Percentiles rank a stretch among this genome's conserved stretches.
phyloP scores from a whole-genome alignment of 768 basidiomycete species.

The Guyanaporus albipodus region DNA sequence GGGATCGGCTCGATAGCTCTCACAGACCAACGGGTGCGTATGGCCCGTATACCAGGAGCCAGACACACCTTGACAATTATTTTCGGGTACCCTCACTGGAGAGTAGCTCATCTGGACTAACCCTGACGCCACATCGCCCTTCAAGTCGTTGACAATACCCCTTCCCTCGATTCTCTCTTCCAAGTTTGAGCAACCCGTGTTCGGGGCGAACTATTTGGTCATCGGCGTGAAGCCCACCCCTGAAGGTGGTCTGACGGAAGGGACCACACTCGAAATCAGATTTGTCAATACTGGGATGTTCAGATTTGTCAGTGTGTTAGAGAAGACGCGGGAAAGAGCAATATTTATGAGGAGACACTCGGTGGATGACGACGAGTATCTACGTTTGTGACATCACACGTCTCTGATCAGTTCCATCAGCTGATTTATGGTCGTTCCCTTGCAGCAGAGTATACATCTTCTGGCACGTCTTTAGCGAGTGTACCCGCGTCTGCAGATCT shows the following conservation, averaged over 20 bases:
- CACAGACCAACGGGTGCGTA: conserved; percentile 69
- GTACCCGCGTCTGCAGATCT: conserved; percentile 20
- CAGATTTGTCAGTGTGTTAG: conserved; percentile 65
- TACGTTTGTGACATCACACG: conserved; percentile 25
- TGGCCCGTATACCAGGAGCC: neutral
- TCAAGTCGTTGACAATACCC: conserved; percentile 51
- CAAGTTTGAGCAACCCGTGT: conserved; percentile 71
- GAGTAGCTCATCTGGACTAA: conserved; percentile 61
- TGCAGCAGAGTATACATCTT: conserved; percentile 29
- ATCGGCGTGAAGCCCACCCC: conserved; percentile 65
- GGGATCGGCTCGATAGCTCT: conserved; percentile 56
- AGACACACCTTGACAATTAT: conserved; percentile 3
- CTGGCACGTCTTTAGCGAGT: conserved; percentile 16
- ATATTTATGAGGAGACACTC: conserved; percentile 69
- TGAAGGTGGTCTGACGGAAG: conserved; percentile 62
- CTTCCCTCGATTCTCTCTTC: conserved; percentile 63
- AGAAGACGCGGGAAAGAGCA: conserved; percentile 73
- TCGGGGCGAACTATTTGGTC: conserved; percentile 62
- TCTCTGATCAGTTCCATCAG: neutral
- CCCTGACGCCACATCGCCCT: conserved; percentile 29
- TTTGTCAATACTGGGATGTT: conserved; percentile 68
- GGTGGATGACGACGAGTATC: conserved; percentile 31
- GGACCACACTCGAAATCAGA: conserved; percentile 63
- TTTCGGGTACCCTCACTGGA: no score
- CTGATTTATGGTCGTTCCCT: neutral